Percentiles rank a stretch among this genome's conserved stretches.
phyloP scores from a whole-genome alignment of 2,329 filamentous ascomycete genomes.

The Fusarium chuoi region DNA sequence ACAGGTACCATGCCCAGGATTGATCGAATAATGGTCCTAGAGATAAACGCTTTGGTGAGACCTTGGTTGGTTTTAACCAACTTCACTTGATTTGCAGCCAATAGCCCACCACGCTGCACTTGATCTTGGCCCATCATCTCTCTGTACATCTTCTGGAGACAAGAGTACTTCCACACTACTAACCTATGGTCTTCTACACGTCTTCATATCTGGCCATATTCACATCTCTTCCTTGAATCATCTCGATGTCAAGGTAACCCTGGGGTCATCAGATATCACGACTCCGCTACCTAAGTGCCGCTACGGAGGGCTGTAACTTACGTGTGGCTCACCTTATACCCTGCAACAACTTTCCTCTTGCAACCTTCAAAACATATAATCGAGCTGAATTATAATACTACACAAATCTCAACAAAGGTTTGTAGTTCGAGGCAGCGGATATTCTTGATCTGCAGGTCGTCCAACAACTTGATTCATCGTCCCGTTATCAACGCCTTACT shows the following conservation, averaged over 20 bases:
- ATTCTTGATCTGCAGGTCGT: background rate
- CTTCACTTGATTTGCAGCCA: conserved; percentile 14
- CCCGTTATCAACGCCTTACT: conserved; percentile 15
- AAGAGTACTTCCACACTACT: background rate
- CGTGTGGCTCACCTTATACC: conserved; percentile 12
- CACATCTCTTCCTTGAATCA: background rate
- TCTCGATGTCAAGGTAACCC: conserved; percentile 1
- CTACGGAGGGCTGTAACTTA: background rate
- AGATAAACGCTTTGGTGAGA: conserved; percentile 1
- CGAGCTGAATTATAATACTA: background rate
- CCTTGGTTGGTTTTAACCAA: conserved; percentile 2
- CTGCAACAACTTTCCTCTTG: background rate
- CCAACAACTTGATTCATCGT: background rate
- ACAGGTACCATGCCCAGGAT: conserved; percentile 13
- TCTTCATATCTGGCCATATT: no score
- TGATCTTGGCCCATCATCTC: background rate
- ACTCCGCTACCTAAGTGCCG: background rate
- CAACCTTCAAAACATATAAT: conserved; percentile 3
- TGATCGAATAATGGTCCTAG: background rate
- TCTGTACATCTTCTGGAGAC: conserved; percentile 1
- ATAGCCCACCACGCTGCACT: background rate
- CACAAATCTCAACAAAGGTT: background rate
- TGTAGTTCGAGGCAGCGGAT: background rate
- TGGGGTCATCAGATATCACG: conserved; percentile 3
- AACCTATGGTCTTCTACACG: background rate